Evolutionary conservation across 495 filamentous ascomycete species (phyloP), one percentile per base, ranked within the genome.

Genomic region (Hypoxylon subgilvum): DNA sequence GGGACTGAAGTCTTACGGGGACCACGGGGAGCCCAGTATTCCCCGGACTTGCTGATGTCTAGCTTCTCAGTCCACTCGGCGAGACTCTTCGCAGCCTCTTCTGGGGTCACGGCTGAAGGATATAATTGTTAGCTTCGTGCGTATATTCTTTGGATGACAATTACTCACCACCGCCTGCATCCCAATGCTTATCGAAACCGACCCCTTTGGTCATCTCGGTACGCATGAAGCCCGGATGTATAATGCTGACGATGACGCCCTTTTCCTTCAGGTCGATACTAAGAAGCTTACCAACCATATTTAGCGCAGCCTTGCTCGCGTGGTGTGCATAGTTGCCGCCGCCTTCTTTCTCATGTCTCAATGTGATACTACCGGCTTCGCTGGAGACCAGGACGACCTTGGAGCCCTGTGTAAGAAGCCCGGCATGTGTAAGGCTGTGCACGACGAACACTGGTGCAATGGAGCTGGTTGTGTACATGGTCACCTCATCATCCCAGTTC

Each of bases 221-320:
- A 40, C 87, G 72, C 86, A 91, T 88, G 66, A 89, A 89, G 0
- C 87, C 86, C 3, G 88, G 87, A 69, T 91, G 87, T 14, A 90
- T 77, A 43, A 89, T 72, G 4, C 79, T 85, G 6, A 91, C 82
- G 1, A 85, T 77, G 42, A 91, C 78, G 0, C 79, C 83, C 34
- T 84, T 74, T 0, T 80, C 76, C 67, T 86, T 85, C 16, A 91
- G 69, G 66, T 91, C 87, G 56, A 88, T 68, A 60, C 81, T 84
- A 27, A 91, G 68, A 36, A 91, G 74, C 63, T 86, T 87, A 3
- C 86, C 88, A 3, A 85, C 84, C 88, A 91, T 91, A 67, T 90
- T 91, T 48, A 86, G 67, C 3, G 87, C 88, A 3, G 85, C 79
- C 65, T 91, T 90, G 71, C 80, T 84, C 0, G 79, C 88, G 77